A percentile compares a stretch with the other conserved stretches of the same genome.
Evolutionary conservation across 1,284 basidiomycete species (phyloP).

Genomic region (Trichosporon sp.): DNA sequence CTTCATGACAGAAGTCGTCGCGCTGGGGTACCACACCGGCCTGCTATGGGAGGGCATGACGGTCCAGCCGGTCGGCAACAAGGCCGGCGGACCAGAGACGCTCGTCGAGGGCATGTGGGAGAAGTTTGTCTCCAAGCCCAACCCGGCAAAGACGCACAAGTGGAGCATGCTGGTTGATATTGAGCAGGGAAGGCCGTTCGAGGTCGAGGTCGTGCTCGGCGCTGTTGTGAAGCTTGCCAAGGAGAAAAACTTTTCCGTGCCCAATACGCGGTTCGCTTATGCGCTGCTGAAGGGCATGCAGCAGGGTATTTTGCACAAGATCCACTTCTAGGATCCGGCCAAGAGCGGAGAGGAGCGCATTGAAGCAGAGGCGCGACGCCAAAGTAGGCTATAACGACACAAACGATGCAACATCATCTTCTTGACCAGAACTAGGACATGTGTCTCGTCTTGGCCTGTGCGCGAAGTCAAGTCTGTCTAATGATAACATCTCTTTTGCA

Average conservation of each 20-base stretch:
- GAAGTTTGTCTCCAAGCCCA: conserved; percentile 9
- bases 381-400: background rate
- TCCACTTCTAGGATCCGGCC: background rate
- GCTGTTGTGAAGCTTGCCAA: conserved; percentile 37
- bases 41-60: conserved; percentile 36
- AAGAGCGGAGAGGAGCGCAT: background rate
- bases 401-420: background rate
- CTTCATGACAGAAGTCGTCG: conserved; percentile 39
- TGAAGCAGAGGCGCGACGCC: background rate
- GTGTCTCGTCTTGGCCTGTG: too few relatives aligned
- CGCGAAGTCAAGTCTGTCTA: too few relatives aligned
- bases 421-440: too few relatives aligned
- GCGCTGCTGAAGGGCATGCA: conserved; percentile 40
- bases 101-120: conserved; percentile 11
- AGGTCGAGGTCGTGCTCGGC: conserved; percentile 45
- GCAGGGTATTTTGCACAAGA: conserved; percentile 8
- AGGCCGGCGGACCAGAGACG: conserved; percentile 20
- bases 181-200: conserved; percentile 25
- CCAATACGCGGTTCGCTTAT: conserved; percentile 33
- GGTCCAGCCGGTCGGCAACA: conserved; percentile 24
- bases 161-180: conserved; percentile 42
- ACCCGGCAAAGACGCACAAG: conserved; percentile 26
- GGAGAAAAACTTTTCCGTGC: conserved; percentile 24
- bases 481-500: too few relatives aligned
- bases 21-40: conserved; percentile 33